Evolutionary conservation across 177 flowering plant genomes (phyloP), one percentile per base, ranked within the genome.

Genomic region (Vitis hybrid): DNA sequence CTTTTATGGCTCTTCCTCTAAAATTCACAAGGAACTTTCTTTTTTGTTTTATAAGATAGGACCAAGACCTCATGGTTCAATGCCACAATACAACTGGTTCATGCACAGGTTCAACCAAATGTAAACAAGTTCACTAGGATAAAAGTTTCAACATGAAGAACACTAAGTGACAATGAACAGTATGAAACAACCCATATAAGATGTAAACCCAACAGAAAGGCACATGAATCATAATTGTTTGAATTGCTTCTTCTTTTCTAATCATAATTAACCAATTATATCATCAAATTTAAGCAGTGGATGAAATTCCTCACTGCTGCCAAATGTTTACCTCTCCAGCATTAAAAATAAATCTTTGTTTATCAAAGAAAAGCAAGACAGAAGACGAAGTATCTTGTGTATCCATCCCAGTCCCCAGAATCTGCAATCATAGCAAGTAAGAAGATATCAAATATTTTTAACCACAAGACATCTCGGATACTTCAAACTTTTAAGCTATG

Each of bases 391-490:
- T 96, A 70, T 96, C 99, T 49, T 91, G 98, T 14, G 99, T 96
- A 81, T 96, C 99, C 98, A 96, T 86, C 58, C 99, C 99, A 77
- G 97, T 96, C 27, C 99, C 99, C 67, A 96, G 71, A 76, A 96
- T 87, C 99, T 96, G 81, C 59, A 70, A 56, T 10, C 54, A 61
- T 8, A 11, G 14, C 8, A 40, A 46, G 68, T 56, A 19, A 46
- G 10, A 16, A 12, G 11, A 30, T 30, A 52, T 14, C 60, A 54
- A 54, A 27, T 30, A n/a, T 54, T n/a, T n/a, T 13, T 30, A 51
- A 19, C 56, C 60, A 35, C 52, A 16, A 21, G 52, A n/a, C 6
- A 66, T 54, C 60, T 13, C 15, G 0, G 9, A 66, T 11, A 19
- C 30, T 49, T 13, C 16, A 49, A 48, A 50, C 46, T 6, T 35